phyloP scores from a whole-genome alignment of 225 moss, liverwort and hornwort species.

The Bryum argenteum region DNA sequence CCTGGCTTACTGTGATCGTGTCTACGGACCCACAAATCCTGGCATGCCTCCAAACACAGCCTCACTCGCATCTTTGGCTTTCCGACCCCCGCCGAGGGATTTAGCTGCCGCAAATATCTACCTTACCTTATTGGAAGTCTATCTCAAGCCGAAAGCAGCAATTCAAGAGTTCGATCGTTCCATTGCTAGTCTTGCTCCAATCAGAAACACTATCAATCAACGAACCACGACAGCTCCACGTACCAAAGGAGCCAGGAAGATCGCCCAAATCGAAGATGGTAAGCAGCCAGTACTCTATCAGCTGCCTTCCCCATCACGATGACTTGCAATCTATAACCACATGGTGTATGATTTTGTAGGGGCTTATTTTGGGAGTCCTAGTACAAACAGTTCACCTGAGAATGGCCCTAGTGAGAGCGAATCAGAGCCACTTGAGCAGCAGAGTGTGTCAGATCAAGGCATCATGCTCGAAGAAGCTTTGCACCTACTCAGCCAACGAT shows the following conservation, averaged over 20 bases:
- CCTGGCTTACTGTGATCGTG: conserved; percentile 85
- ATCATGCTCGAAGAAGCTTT: conserved; percentile 91
- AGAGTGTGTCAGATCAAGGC: conserved; percentile 53
- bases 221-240: conserved; percentile 57
- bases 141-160: conserved; percentile 82
- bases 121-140: conserved; percentile 85
- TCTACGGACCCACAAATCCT: conserved; percentile 57
- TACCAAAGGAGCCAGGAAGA: conserved; percentile 65
- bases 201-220: conserved; percentile 45
- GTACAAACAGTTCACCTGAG: conserved; percentile 68
- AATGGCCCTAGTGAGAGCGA: conserved; percentile 79
- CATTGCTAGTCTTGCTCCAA: conserved; percentile 70
- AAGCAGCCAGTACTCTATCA: conserved; percentile 14
- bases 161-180: conserved; percentile 86
- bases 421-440: conserved; percentile 64
- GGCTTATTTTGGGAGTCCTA: conserved; percentile 57
- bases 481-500: conserved; percentile 67
- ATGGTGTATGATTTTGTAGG: conserved; percentile 28
- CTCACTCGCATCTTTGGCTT: conserved; percentile 49
- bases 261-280: conserved; percentile 87
- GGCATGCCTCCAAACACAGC: conserved; percentile 45
- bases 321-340: background rate
- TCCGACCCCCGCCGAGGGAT: conserved; percentile 57
- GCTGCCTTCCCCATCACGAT: too few species aligned
- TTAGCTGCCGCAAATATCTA: conserved; percentile 75